phyloP scores from a whole-genome alignment of 108 stramenopile genomes.

The Cyclotella sp. region DNA sequence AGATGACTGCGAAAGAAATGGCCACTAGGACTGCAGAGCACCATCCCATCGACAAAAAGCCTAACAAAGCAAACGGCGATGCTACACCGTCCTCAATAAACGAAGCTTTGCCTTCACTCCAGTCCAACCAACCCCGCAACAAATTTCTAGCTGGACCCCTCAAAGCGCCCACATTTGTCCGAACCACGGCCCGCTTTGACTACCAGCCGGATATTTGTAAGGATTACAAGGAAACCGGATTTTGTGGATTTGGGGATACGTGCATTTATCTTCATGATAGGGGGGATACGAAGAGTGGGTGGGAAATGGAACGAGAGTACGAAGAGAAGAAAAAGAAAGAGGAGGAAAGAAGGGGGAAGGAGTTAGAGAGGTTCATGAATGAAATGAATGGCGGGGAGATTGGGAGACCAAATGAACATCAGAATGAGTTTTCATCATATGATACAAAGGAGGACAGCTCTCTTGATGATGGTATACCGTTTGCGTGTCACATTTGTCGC shows the following conservation, averaged over 20 bases:
- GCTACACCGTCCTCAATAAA: conserved; percentile 5
- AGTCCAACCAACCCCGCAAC: conserved; percentile 47
- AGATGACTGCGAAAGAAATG: conserved; percentile 53
- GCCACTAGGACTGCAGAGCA: conserved; percentile 64
- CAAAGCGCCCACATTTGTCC: conserved; percentile 83
- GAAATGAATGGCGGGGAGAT: conserved; percentile 46
- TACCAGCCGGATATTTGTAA: conserved; percentile 99
- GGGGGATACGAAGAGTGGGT: conserved; percentile 92
- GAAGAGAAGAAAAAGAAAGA: conserved; percentile 88
- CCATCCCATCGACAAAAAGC: conserved; percentile 49
- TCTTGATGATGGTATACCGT: conserved; percentile 85
- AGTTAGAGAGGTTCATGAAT: conserved; percentile 73
- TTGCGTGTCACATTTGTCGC: conserved; percentile 95
- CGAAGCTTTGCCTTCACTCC: not conserved
- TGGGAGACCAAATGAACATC: conserved; percentile 8
- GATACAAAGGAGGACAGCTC: conserved; percentile 17
- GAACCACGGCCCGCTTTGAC: conserved; percentile 94
- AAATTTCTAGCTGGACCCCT: conserved; percentile 90
- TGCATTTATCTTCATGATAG: conserved; percentile 99
- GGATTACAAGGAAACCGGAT: conserved; percentile 99
- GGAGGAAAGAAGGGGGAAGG: conserved; percentile 60
- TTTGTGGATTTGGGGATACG: conserved; percentile 98
- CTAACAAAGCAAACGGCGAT: not conserved
- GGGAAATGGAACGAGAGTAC: conserved; percentile 96
- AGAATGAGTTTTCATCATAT: not conserved